phyloP scores from a whole-genome alignment of 192 early-diverging fungal species.

The Coemansia asiatica region DNA sequence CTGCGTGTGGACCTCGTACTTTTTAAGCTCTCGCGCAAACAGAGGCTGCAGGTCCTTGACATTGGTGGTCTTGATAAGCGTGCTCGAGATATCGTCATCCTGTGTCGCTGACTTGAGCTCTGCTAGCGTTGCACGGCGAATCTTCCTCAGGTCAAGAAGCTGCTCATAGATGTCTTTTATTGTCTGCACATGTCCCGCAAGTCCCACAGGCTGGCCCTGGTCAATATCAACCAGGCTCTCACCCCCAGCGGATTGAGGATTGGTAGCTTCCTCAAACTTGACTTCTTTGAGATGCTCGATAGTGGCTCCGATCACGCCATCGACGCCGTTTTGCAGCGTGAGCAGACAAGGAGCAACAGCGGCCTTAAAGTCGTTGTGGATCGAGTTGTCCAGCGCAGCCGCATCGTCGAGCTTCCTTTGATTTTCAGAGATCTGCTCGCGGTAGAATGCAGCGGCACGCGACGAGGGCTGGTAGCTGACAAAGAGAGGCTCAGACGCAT shows the following conservation, averaged over 20 bases:
- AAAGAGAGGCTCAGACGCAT: constrained; percentile 62
- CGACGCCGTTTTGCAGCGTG: constrained; percentile 42
- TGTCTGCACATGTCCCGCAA: constrained; percentile 40
- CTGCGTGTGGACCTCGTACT: constrained; percentile 79
- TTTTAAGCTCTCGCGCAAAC: constrained; percentile 88
- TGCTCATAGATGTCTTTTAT: constrained; percentile 47
- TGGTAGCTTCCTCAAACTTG: constrained; percentile 32
- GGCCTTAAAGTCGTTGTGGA: constrained; percentile 43
- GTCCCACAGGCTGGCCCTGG: constrained; percentile 43
- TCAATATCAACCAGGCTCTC: constrained; percentile 65
- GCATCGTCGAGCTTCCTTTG: constrained; percentile 79
- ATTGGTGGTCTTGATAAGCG: constrained; percentile 52
- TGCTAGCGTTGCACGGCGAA: constrained; percentile 53
- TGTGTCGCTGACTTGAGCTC: constrained; percentile 61
- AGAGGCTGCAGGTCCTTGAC: constrained; percentile 84
- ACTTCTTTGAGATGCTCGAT: constrained; percentile 50
- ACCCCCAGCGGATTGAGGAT: constrained; percentile 20
- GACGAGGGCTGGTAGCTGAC: constrained; percentile 87
- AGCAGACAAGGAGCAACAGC: constrained; percentile 48
- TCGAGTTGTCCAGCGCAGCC: constrained; percentile 61
- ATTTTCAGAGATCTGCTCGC: constrained; percentile 73
- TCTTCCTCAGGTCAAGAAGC: constrained; percentile 39
- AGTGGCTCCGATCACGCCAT: constrained; percentile 55
- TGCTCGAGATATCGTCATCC: constrained; percentile 80
- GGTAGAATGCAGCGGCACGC: constrained; percentile 67